A percentile compares a stretch with the other conserved stretches of the same genome.
Evolutionary conservation across 2,329 filamentous ascomycete species (phyloP).

Genomic region (Colletotrichum somersetense): DNA sequence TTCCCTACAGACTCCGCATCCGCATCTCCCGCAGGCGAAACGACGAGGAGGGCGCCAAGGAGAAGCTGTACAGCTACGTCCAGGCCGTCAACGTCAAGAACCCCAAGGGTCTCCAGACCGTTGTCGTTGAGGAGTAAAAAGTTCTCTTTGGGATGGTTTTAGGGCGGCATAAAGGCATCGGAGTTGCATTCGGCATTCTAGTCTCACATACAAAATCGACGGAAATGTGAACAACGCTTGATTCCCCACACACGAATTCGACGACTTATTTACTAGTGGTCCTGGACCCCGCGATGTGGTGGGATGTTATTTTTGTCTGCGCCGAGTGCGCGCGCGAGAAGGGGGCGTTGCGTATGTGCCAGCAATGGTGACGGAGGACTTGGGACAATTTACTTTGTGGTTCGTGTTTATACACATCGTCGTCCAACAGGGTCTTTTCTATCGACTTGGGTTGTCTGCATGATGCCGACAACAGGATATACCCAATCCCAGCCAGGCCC

Average conservation of each 20-base stretch:
- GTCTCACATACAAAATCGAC: conserved; percentile 45
- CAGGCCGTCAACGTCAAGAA: conserved; percentile 99
- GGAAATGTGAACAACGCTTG: conserved; percentile 44
- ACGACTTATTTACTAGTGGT: conserved; percentile 37
- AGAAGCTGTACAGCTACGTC: conserved; percentile 99
- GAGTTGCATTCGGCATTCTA: conserved; percentile 62
- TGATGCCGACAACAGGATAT: conserved; percentile 36
- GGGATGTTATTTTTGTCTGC: conserved; percentile 30
- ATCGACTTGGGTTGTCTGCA: conserved; percentile 35
- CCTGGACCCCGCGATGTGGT: conserved; percentile 27
- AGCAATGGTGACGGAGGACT: conserved; percentile 24
- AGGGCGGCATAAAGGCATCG: conserved; percentile 58
- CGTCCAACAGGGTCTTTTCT: conserved; percentile 33
- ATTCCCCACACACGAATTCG: conserved; percentile 42
- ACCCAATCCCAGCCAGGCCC: conserved; percentile 34
- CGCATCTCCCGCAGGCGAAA: conserved; percentile 99
- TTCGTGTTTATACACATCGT: conserved; percentile 24
- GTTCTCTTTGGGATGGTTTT: conserved; percentile 56
- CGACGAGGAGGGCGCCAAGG: conserved; percentile 99
- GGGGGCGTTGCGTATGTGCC: conserved; percentile 17
- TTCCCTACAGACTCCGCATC: conserved; percentile 95
- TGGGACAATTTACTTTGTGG: conserved; percentile 29
- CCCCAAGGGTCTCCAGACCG: conserved; percentile 95
- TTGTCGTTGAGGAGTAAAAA: conserved; percentile 82
- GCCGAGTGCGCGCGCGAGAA: conserved; percentile 13